Conservation (phyloP, 352 stramenopile species). For the Globisporangium cystogenes region DNA sequence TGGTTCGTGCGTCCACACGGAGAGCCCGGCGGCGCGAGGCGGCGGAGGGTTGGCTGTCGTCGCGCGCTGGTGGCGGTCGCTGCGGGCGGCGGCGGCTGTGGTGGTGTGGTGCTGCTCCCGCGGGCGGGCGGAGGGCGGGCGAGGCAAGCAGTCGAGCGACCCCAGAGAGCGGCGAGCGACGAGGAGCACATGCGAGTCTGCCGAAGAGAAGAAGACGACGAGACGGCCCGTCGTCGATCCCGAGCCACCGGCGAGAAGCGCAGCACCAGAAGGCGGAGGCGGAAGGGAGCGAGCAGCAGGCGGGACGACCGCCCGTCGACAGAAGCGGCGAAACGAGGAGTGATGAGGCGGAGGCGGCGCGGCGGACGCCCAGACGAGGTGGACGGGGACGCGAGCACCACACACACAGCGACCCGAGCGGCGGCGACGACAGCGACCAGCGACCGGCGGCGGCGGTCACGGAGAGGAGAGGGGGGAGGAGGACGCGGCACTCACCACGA, state of each 20-base stretch:
- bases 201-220: conserved; percentile 25
- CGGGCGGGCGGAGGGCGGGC: neutral
- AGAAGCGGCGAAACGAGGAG: neutral
- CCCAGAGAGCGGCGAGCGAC: neutral
- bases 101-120: neutral
- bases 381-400: neutral
- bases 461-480: conserved; percentile 11
- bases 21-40: neutral
- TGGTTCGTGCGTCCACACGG: conserved; percentile 38
- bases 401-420: neutral
- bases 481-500: conserved; percentile 73
- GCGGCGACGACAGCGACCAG: neutral
- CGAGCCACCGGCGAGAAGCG: neutral
- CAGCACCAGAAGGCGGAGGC: neutral
- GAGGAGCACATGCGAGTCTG: conserved; percentile 17
- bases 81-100: neutral
- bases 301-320: neutral
- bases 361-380: too few species aligned
- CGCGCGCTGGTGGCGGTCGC: neutral
- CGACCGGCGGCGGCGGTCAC: neutral
- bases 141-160: neutral
- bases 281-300: neutral
- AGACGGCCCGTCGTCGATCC: neutral
- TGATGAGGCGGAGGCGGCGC: neutral
- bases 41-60: neutral